These are phyloP conservation scores for Neonectria faginata DNA, from an alignment of 2,329 filamentous ascomycete genomes.

Conservation along the genomic window DNA sequence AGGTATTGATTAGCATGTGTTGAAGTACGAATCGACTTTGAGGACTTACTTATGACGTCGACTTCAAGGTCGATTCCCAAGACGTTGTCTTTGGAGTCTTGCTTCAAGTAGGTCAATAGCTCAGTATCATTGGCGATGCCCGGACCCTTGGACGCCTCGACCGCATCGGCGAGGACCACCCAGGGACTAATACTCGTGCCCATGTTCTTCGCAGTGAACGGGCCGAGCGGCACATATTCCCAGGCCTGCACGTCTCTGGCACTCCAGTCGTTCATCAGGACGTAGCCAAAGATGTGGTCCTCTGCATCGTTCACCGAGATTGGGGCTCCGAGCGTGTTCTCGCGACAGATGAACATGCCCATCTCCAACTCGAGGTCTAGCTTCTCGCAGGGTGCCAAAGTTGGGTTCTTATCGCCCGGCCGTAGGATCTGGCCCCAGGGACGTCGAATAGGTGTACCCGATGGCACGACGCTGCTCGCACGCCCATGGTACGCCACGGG, in stretches of 20 bases:
- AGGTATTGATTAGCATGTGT: constrained; percentile 20
- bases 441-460: constrained; percentile 77
- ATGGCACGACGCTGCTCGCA: constrained; percentile 79
- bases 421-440: constrained; percentile 79
- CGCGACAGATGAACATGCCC: constrained; percentile 77
- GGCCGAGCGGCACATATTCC: constrained; percentile 72
- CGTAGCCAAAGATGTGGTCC: constrained; percentile 77
- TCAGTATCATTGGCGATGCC: constrained; percentile 50
- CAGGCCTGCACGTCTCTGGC: constrained; percentile 71
- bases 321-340: constrained; percentile 74
- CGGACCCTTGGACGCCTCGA: constrained; percentile 50
- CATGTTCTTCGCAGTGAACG: constrained; percentile 72
- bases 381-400: constrained; percentile 68
- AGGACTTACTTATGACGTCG: constrained; percentile 52
- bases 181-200: constrained; percentile 71
- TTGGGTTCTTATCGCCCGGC: constrained; percentile 58
- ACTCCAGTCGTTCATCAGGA: constrained; percentile 74
- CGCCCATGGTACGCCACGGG: constrained; percentile 86
- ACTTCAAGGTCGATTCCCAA: constrained; percentile 55
- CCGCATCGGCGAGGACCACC: constrained; percentile 70
- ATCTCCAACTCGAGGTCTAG: constrained; percentile 85
- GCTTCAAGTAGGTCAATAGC: constrained; percentile 62
- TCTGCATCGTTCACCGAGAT: constrained; percentile 75
- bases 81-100: constrained; percentile 58
- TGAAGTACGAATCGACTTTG: accelerated